Evolutionary conservation across 805 yeast genomes (phyloP).

Genomic region (Candida chauliodis): DNA sequence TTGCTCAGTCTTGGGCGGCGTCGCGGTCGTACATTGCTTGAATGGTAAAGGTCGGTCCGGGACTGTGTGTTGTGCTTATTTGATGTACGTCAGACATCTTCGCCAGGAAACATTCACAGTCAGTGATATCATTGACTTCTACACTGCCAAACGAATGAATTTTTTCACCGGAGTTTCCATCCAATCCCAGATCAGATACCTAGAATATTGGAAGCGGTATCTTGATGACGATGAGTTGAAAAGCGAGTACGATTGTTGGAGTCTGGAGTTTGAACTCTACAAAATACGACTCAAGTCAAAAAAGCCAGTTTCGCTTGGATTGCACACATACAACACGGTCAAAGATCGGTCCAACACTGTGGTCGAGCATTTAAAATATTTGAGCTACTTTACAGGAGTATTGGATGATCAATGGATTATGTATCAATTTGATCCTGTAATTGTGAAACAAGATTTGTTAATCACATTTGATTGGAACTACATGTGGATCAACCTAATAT

Average conservation of each 20-base stretch:
- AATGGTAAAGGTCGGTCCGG: constrained; percentile 95
- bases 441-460: constrained; percentile 2
- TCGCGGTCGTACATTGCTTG: constrained; percentile 79
- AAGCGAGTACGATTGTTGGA: not conserved
- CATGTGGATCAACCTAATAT: constrained; percentile 33
- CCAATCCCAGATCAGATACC: constrained; percentile 61
- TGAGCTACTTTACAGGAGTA: not conserved
- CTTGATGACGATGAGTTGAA: constrained; percentile 3
- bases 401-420: not conserved
- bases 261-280: not conserved
- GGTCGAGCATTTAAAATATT: not conserved
- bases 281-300: constrained; percentile 1
- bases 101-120: constrained; percentile 17
- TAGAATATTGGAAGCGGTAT: constrained; percentile 48
- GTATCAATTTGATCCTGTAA: not conserved
- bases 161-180: constrained; percentile 66
- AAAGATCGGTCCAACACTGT: not conserved
- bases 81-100: constrained; percentile 44
- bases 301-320: not conserved
- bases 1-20: constrained; percentile 35
- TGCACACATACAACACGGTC: not conserved
- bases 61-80: constrained; percentile 62
- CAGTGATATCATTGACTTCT: constrained; percentile 47
- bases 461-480: constrained; percentile 7
- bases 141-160: constrained; percentile 55